These are phyloP conservation scores for Plasmodium inui DNA, from an alignment of 169 alveolate species.

Conservation along the genomic window DNA sequence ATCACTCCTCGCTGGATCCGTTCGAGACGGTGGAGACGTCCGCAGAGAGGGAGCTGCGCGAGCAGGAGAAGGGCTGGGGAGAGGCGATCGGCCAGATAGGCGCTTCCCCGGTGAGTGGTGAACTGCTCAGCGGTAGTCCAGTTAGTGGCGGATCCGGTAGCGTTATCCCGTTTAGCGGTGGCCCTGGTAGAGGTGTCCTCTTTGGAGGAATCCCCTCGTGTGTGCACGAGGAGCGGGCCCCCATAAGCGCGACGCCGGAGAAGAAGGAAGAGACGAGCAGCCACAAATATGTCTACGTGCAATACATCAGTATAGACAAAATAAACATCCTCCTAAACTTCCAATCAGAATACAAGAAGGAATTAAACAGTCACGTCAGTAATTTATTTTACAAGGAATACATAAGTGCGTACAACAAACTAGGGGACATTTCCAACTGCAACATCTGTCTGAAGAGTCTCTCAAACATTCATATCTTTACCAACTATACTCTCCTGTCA, in stretches of 20 bases:
- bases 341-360: conserved; percentile 60
- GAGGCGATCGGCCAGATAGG: neutral
- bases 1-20: conserved; percentile 10
- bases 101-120: neutral
- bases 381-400: conserved; percentile 41
- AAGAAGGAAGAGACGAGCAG: conserved; percentile 11
- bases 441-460: conserved; percentile 35
- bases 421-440: conserved; percentile 62
- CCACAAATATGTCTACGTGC: conserved; percentile 34
- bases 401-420: conserved; percentile 57
- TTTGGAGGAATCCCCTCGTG: no score
- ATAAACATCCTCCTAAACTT: conserved; percentile 46
- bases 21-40: conserved; percentile 4
- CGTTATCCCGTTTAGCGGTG: neutral
- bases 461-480: conserved; percentile 50
- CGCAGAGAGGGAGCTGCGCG: neutral
- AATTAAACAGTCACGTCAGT: conserved; percentile 20
- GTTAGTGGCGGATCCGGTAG: neutral
- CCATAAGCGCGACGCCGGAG: neutral
- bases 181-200: neutral
- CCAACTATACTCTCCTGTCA: conserved; percentile 1
- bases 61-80: neutral
- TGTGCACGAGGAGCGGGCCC: neutral
- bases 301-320: conserved; percentile 41
- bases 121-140: neutral